Conservation (phyloP, 2,329 filamentous ascomycete genomes). For the Alternaria atra region DNA sequence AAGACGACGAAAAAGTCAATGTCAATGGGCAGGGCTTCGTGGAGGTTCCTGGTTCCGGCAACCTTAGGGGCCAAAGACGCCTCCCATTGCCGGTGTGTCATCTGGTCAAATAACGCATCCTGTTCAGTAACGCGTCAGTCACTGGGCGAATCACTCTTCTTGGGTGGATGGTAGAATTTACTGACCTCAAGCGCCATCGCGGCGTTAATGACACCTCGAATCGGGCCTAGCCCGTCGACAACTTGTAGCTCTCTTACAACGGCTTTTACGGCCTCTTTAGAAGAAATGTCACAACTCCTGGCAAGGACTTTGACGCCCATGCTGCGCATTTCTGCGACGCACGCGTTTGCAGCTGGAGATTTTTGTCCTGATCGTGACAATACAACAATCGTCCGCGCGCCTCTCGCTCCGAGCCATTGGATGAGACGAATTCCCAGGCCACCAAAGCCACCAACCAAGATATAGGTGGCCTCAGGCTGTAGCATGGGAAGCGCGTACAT, state of each 20-base stretch:
- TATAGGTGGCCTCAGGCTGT: constrained; percentile 20
- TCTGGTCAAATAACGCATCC: constrained; percentile 14
- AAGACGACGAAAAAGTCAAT: no score
- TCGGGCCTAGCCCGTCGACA: neutral
- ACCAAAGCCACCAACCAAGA: constrained; percentile 31
- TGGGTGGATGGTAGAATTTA: neutral
- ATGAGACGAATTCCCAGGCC: constrained; percentile 31
- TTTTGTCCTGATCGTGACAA: constrained; percentile 16
- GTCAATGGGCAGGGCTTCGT: neutral
- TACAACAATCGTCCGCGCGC: constrained; percentile 27
- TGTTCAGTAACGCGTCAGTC: neutral
- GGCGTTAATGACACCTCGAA: constrained; percentile 1
- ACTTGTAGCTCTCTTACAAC: neutral
- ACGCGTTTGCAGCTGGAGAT: neutral
- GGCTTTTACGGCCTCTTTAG: neutral
- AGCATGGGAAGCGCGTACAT: constrained; percentile 21
- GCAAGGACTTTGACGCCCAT: neutral
- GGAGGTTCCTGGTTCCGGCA: constrained; percentile 38
- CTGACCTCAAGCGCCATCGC: constrained; percentile 3
- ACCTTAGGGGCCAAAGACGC: constrained; percentile 36
- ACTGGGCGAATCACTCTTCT: no score
- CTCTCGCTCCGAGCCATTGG: constrained; percentile 22
- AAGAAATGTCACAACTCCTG: neutral
- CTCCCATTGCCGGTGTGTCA: constrained; percentile 3
- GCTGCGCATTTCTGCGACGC: neutral